phyloP scores from a whole-genome alignment of 192 early-diverging fungal genomes.

The Cladochytrium replicatum region DNA sequence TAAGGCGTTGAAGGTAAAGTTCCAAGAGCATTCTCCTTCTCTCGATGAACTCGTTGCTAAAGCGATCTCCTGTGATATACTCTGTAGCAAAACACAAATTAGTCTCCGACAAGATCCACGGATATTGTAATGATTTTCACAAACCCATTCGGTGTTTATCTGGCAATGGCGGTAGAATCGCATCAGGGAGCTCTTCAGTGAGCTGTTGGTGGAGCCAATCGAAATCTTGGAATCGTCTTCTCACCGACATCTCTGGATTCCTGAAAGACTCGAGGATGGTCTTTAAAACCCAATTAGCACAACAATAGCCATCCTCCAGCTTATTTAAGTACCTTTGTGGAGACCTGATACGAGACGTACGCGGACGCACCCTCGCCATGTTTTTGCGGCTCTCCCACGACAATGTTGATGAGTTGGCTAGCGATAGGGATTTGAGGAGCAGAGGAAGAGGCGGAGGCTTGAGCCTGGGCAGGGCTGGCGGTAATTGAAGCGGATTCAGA shows the following conservation, averaged over 20 bases:
- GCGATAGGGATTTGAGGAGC: no score
- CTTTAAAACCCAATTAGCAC: no score
- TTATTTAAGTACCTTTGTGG: constrained; percentile 65
- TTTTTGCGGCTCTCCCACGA: constrained; percentile 73
- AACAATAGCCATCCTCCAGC: no score
- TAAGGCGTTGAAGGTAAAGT: constrained; percentile 72
- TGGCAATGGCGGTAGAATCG: constrained; percentile 81
- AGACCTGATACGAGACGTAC: constrained; percentile 76
- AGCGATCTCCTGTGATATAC: constrained; percentile 92
- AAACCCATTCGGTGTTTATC: constrained; percentile 81
- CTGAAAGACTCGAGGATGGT: constrained; percentile 48
- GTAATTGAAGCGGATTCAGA: no score
- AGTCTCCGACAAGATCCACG: no score
- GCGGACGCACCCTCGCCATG: constrained; percentile 79
- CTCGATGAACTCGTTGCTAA: constrained; percentile 84
- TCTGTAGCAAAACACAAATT: no score
- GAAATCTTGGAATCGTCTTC: constrained; percentile 94
- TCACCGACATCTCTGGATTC: constrained; percentile 47
- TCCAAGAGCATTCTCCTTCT: constrained; percentile 67
- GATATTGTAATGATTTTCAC: no score
- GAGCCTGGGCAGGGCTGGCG: no score
- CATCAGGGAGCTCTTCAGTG: constrained; percentile 61
- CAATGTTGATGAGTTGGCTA: constrained; percentile 41
- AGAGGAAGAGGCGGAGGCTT: no score
- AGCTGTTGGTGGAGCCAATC: constrained; percentile 74